phyloP scores from a whole-genome alignment of 345 rosid species.

The Pistacia vera region DNA sequence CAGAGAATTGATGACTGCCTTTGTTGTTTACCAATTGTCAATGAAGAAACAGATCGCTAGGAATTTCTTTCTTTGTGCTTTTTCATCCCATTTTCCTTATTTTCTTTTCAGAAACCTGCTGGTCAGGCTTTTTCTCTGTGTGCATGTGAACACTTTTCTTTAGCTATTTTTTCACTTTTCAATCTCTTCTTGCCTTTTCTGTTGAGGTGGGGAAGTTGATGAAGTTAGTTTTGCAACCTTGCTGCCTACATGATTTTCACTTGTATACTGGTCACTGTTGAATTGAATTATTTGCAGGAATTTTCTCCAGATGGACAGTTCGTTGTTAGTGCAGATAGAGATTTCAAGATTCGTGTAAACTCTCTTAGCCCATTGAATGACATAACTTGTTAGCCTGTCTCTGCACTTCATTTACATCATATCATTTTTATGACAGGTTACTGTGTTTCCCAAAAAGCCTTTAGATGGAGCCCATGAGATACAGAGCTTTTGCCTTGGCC shows the following conservation, averaged over 20 bases:
- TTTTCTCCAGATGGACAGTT: conserved; percentile 82
- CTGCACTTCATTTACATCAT: conserved; percentile 7
- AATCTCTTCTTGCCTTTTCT: not conserved
- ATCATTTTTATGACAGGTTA: conserved; percentile 52
- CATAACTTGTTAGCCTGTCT: conserved; percentile 14
- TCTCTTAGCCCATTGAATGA: conserved; percentile 16
- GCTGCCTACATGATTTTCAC: not conserved
- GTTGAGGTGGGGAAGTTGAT: not conserved
- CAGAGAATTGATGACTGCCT: not conserved
- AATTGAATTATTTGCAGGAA: conserved; percentile 50
- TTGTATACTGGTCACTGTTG: conserved; percentile 7
- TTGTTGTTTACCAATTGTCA: not conserved
- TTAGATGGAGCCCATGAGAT: conserved; percentile 91
- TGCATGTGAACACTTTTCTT: not conserved
- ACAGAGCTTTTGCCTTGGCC: conserved; percentile 95
- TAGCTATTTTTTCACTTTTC: not conserved
- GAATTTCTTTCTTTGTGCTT: not conserved
- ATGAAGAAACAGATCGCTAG: not conserved
- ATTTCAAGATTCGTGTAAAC: conserved; percentile 88
- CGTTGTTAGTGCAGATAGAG: conserved; percentile 85
- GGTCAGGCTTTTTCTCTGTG: not conserved
- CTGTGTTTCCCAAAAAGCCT: conserved; percentile 81
- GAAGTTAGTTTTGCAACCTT: not conserved
- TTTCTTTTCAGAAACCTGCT: not conserved
- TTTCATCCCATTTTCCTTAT: not conserved